Evolutionary conservation across 495 filamentous ascomycete genomes (phyloP), one percentile per base, ranked within the genome.

Genomic region (Penicillium alfredii): DNA sequence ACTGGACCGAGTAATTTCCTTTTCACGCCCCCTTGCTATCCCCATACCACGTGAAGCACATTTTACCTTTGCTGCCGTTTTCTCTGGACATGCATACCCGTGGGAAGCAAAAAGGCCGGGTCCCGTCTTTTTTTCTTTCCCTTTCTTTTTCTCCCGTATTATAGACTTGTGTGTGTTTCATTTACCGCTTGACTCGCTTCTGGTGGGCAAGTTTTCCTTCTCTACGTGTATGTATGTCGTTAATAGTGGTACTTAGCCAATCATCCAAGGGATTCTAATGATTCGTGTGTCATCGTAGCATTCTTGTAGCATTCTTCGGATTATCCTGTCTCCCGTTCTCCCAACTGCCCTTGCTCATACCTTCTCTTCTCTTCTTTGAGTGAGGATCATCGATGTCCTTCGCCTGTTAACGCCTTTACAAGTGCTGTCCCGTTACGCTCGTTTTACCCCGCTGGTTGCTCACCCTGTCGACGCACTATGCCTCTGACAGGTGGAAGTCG

Each of bases 141-240:
- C 28, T 35, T 18, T 32, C 42, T 39, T 46, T 52, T 55, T 59
- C 42, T 37, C 44, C 51, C 49, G 61, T 66, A 68, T 60, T 53
- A 68, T 68, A 68, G 64, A 68, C 58, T 64, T 65, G 60, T 49
- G 44, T 61, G 54, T 59, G 51, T 56, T 53, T 39, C 43, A 53
- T 51, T 52, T 56, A 56, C 49, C 45, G 37, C 53, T 51, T 60
- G 58, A 50, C 56, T 51, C 52, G 40, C 39, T 42, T 49, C 45
- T 54, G 50, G 40, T 55, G 64, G 60, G 58, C 53, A 56, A 59
- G 58, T 52, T 62, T 62, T 51, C 48, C 47, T 61, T 60, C 53
- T 62, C 58, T 60, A 61, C 60, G 60, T 64, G 64, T 68, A 65
- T 68, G 64, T 68, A 68, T 68, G 64, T 60, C 55, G 59, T 66